phyloP scores from a whole-genome alignment of 495 filamentous ascomycete species.

The Pseudevernia furfuracea region DNA sequence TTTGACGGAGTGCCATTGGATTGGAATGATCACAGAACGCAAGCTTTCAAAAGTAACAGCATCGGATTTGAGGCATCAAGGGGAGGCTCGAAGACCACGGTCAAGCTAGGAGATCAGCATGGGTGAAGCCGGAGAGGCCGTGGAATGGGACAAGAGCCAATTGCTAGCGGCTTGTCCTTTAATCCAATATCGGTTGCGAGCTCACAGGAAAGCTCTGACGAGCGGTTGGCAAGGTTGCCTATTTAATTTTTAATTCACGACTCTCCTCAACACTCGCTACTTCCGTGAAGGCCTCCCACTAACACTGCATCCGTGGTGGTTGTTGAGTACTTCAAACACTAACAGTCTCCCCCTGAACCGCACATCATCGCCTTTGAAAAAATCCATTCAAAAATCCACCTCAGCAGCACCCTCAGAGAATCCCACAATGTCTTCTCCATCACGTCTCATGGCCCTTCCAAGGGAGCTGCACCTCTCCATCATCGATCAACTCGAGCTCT shows the following conservation, averaged over 20 bases:
- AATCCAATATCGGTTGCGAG: background rate
- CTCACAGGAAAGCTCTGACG: background rate
- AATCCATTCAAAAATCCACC: background rate
- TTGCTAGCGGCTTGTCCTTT: background rate
- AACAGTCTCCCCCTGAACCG: background rate
- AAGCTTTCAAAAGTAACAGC: background rate
- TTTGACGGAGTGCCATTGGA: background rate
- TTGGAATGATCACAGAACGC: background rate
- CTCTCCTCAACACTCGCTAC: background rate
- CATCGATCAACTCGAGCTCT: background rate
- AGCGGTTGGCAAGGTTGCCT: background rate
- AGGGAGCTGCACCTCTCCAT: background rate
- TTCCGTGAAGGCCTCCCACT: no score
- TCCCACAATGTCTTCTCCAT: background rate
- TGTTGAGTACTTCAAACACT: background rate
- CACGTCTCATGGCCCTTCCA: background rate
- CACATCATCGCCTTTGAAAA: background rate
- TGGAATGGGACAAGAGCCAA: background rate
- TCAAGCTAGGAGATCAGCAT: background rate
- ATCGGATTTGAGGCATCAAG: background rate
- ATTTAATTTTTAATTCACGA: background rate
- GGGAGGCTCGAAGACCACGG: background rate
- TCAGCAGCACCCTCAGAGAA: background rate
- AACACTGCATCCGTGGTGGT: no score
- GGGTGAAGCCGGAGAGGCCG: background rate